Evolutionary conservation across 78 protist species (phyloP).

Genomic region (Mantamonas sphyraenae): DNA sequence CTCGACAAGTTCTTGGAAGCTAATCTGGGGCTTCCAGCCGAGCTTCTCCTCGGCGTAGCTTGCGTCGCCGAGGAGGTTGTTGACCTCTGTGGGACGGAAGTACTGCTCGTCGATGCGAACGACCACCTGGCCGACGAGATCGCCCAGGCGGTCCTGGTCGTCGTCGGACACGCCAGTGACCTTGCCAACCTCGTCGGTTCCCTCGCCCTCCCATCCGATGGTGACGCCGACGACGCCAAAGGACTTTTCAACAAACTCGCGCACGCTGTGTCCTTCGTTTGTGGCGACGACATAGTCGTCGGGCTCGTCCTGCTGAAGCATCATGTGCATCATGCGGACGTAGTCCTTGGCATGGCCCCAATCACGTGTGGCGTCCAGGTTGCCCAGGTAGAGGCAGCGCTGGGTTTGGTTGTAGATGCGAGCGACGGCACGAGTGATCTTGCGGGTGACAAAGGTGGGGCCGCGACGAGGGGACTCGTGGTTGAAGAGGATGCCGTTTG

Average conservation of each 20-base stretch:
- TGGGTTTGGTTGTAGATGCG: slow-evolving; percentile 46
- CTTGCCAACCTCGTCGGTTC: slow-evolving; percentile 55
- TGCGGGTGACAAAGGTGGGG: slow-evolving; percentile 88
- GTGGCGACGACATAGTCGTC: slow-evolving; percentile 85
- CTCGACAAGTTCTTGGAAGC: slow-evolving; percentile 58
- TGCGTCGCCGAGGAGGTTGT: slow-evolving; percentile 75
- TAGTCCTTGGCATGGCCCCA: slow-evolving; percentile 86
- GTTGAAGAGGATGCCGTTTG: slow-evolving; percentile 91
- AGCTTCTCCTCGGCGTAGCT: slow-evolving; percentile 57
- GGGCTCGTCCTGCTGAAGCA: slow-evolving; percentile 68
- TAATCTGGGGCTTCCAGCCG: slow-evolving; percentile 52
- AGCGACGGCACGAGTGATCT: slow-evolving; percentile 86
- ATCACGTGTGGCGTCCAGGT: slow-evolving; percentile 79
- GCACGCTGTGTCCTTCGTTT: slow-evolving; percentile 74
- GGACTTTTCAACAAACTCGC: slow-evolving; percentile 66
- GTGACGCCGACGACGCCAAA: slow-evolving; percentile 51
- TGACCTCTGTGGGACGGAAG: slow-evolving; percentile 88
- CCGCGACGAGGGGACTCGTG: slow-evolving; percentile 77
- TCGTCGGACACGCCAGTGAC: too few relatives aligned
- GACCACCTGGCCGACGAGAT: not conserved
- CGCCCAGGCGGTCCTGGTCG: not conserved
- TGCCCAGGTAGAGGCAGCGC: slow-evolving; percentile 61
- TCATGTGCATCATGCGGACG: slow-evolving; percentile 76
- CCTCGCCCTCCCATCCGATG: slow-evolving; percentile 71
- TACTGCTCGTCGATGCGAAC: slow-evolving; percentile 40